phyloP scores from a whole-genome alignment of 805 yeast species.

The Candida hispaniensis region DNA sequence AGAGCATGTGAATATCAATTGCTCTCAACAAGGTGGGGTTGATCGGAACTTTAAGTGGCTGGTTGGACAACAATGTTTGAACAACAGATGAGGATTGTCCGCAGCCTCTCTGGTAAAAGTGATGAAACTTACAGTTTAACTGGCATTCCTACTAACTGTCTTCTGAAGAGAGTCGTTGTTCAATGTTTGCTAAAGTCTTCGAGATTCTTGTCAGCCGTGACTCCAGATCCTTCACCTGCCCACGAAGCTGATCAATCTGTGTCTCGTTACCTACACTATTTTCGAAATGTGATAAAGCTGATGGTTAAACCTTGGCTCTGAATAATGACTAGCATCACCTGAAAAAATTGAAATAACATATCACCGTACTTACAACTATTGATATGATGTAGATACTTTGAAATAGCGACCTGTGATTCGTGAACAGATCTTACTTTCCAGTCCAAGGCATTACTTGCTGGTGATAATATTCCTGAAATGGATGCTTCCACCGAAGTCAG shows the following conservation, averaged over 20 bases:
- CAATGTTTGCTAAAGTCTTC: slow-evolving; percentile 17
- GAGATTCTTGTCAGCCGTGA: slow-evolving; percentile 18
- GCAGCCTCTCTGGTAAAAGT: neutral
- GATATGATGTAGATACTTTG: slow-evolving; percentile 18
- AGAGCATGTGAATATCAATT: neutral
- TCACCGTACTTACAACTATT: slow-evolving; percentile 17
- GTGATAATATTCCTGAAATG: slow-evolving; percentile 17
- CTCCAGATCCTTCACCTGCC: slow-evolving; percentile 11
- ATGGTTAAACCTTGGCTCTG: too few species aligned
- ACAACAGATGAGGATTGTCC: neutral
- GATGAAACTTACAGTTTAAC: neutral
- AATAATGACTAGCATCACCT: too few species aligned
- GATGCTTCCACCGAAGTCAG: too few species aligned
- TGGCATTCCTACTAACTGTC: neutral
- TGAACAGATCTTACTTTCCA: slow-evolving; percentile 20
- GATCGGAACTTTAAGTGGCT: neutral
- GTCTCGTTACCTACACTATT: slow-evolving; percentile 3
- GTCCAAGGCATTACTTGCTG: slow-evolving; percentile 20
- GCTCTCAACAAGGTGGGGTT: neutral
- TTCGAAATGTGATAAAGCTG: slow-evolving; percentile 4
- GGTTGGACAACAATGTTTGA: neutral
- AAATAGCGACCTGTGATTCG: slow-evolving; percentile 22
- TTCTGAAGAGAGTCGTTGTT: slow-evolving; percentile 17
- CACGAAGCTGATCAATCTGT: slow-evolving; percentile 6
- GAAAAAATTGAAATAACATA: neutral